Evolutionary conservation across 129 eudicot genomes (phyloP), one percentile per base, ranked within the genome.

Genomic region (Scalesia atractyloides): DNA sequence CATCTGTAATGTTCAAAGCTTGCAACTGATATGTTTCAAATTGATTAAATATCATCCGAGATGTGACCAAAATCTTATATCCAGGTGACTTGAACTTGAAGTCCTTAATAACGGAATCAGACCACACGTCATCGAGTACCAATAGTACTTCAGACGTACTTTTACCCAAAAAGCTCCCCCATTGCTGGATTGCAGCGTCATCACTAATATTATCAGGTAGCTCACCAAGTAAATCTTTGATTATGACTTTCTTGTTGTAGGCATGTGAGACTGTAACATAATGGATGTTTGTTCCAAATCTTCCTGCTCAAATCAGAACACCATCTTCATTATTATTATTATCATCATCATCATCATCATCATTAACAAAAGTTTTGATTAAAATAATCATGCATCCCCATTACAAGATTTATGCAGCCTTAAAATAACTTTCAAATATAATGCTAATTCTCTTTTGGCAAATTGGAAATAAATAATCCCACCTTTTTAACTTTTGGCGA

Each of bases 61-160:
- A 39, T 43, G 76, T 79, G 18, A 80, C 86, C 52, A 85, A 50
- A 60, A 85, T 65, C 66, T 73, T 85, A 48, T 76, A 82, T 66
- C 53, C 48, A 0, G 54, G 81, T 3, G 67, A 57, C 30, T 74
- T 70, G 61, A 73, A 64, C 64, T 0, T 51, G 24, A 85, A 48
- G n/a, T 73, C 15, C 17, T 20, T 54, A 9, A 85, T 24, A 57
- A 76, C 52, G 9, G 62, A 37, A 7, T 62, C 87, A 7, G 76
- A 53, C 83, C 83, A 76, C 46, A 82, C 84, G 51, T 85, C 76
- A 72, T 72, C 76, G 14, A 36, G 75, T 56, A 71, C 54, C 15
- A 71, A 39, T 5, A 54, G 66, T 17, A 18, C 12, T 19, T 56
- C 56, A n/a, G n/a, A 19, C 6, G 56, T 1, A 13, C 30, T 64